Evolutionary conservation across 345 rosid species (phyloP), one percentile per base, ranked within the genome.

Genomic region (Sisymbrium irio): DNA sequence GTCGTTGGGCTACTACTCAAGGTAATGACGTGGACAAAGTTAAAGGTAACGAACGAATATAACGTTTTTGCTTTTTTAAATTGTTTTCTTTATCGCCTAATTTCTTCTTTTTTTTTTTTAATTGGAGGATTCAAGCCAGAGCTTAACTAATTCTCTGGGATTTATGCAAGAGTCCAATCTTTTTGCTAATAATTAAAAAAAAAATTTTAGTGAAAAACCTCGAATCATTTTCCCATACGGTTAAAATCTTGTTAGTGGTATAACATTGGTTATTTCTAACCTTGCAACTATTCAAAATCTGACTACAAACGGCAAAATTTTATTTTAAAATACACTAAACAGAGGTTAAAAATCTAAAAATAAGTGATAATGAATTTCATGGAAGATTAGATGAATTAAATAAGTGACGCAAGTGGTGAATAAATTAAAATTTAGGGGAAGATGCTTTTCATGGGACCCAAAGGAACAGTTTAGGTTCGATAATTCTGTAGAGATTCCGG

Each of bases 11-110:
- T 51, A 69, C 57, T 25, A 69, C 57, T 25, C 36, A 12, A 22
- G 45, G 42, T 40, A 53, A 60, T 66, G 79, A 68, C 74, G 70
- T 76, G 65, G 69, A 76, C 27, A 67, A 75, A 67, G 68, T 11
- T 59, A 59, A 59, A 74, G 28, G 78, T 4, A 0, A 46, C 13
- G 30, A 64, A 61, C 73, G 67, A 74, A 66, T 74, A 74, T 74
- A 56, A 64, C 58, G 77, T 73, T 73, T 44, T 33, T 39, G 12
- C 49, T 56, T 25, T 56, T 17, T 5, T 4, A 37, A 55, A 22
- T 22, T 22, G 25, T 22, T 22, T 22, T 22, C 25, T 22, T 27
- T 61, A 41, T 13, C n/a, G 1, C 27, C 8, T 56, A 20, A 33
- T 13, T 33, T 6, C 9, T 33, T 6, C 9, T 33, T 6, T 14